Evolutionary conservation across 352 stramenopile species (phyloP).

Genomic region (Halophytophthora batemanensis): DNA sequence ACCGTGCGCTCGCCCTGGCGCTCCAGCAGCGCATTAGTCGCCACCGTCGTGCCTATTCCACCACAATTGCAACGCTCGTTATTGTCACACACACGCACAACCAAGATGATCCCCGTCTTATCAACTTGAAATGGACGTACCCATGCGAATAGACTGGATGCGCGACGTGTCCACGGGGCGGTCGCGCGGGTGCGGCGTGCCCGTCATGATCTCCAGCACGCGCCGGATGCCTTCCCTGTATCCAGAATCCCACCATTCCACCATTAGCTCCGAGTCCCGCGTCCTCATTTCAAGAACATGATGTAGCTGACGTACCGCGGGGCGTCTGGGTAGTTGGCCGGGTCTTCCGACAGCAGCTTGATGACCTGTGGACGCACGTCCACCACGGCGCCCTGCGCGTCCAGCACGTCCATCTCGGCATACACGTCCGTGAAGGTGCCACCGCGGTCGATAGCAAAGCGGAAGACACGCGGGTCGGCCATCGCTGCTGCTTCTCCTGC

Average conservation of each 20-base stretch:
- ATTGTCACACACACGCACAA: background rate
- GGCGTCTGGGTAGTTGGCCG: slow-evolving; percentile 96
- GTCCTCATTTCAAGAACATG: background rate
- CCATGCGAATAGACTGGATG: slow-evolving; percentile 98
- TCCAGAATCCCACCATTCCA: slow-evolving; percentile 5
- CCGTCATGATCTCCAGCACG: slow-evolving; percentile 93
- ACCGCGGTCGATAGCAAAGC: slow-evolving; percentile 97
- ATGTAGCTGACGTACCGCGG: slow-evolving; percentile 63
- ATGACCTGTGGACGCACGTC: slow-evolving; percentile 81
- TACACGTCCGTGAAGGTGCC: slow-evolving; percentile 99
- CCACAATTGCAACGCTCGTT: background rate
- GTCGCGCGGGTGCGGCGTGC: slow-evolving; percentile 78
- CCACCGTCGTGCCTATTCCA: slow-evolving; percentile 93
- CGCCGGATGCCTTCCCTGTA: slow-evolving; percentile 90
- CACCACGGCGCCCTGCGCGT: slow-evolving; percentile 42
- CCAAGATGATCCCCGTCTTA: too few species aligned
- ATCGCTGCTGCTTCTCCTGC: slow-evolving; percentile 1
- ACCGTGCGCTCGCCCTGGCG: slow-evolving; percentile 93
- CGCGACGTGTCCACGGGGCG: slow-evolving; percentile 81
- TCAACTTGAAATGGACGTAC: slow-evolving; percentile 9
- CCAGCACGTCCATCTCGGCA: slow-evolving; percentile 87
- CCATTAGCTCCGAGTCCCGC: background rate
- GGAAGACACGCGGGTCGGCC: slow-evolving; percentile 57
- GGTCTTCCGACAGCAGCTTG: slow-evolving; percentile 98
- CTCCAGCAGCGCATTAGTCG: slow-evolving; percentile 99